Conservation (phyloP, 2,329 filamentous ascomycete species). For the Pochonia chlamydosporia region DNA sequence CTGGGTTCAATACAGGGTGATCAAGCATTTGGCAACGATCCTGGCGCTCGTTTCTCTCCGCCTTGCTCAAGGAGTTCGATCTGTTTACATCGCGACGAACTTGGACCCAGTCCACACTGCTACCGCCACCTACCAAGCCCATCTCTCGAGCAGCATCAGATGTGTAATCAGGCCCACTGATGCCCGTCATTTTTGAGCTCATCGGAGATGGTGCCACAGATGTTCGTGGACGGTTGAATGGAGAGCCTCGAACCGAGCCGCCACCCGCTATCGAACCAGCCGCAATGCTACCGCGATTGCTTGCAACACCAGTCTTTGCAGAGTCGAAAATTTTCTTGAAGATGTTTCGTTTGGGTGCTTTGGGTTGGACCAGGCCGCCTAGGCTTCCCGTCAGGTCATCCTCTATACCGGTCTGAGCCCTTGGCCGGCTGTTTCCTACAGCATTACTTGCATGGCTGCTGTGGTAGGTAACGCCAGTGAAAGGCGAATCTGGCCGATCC, state of each 20-base stretch:
- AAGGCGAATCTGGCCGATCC: slow-evolving; percentile 55
- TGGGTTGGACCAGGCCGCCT: slow-evolving; percentile 71
- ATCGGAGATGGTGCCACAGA: slow-evolving; percentile 34
- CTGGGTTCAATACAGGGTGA: slow-evolving; percentile 77
- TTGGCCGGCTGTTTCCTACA: slow-evolving; percentile 41
- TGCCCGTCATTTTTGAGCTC: slow-evolving; percentile 32
- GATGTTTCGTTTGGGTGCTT: slow-evolving; percentile 79
- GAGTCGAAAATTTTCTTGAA: slow-evolving; percentile 94
- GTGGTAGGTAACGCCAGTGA: slow-evolving; percentile 83
- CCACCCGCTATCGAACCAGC: slow-evolving; percentile 39
- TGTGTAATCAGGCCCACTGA: slow-evolving; percentile 28
- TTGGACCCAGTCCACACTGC: slow-evolving; percentile 85
- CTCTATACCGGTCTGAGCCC: slow-evolving; percentile 60
- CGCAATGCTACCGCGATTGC: slow-evolving; percentile 77
- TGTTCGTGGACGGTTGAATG: slow-evolving; percentile 36
- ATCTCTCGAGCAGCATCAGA: slow-evolving; percentile 61
- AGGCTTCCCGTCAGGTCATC: slow-evolving; percentile 64
- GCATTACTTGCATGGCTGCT: slow-evolving; percentile 69
- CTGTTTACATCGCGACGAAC: slow-evolving; percentile 92
- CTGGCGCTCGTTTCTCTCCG: slow-evolving; percentile 76
- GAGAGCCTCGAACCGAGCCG: slow-evolving; percentile 35
- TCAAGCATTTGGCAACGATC: slow-evolving; percentile 96
- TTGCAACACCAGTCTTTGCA: slow-evolving; percentile 89
- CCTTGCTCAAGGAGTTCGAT: slow-evolving; percentile 86
- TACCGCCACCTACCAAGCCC: slow-evolving; percentile 54